phyloP scores from a whole-genome alignment of 768 basidiomycete species.

The Leucosporidium creatinivorum region DNA sequence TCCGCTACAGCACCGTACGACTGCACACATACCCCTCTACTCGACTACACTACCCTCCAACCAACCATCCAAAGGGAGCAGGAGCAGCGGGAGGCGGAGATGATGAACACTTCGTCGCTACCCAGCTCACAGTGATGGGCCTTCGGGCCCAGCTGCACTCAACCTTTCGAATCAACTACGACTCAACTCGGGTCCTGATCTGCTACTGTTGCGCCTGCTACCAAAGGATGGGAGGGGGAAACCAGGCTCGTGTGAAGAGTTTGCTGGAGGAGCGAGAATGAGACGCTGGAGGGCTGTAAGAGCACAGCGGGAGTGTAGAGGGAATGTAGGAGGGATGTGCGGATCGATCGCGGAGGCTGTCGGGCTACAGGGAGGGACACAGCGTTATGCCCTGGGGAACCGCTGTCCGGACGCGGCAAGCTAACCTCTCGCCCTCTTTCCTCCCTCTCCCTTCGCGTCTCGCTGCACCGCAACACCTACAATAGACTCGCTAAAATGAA shows the following conservation, averaged over 20 bases:
- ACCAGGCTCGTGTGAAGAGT: background rate
- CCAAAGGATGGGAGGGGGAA: background rate
- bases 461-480: background rate
- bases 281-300: background rate
- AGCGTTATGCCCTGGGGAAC: too few species aligned
- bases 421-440: too few species aligned
- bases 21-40: too few species aligned
- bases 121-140: conserved; percentile 30
- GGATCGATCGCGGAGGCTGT: too few species aligned
- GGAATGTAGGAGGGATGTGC: background rate
- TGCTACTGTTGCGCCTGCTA: background rate
- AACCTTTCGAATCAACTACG: background rate
- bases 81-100: conserved; percentile 23
- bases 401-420: too few species aligned
- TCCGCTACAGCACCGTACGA: too few species aligned
- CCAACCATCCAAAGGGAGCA: too few species aligned
- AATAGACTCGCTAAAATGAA: background rate
- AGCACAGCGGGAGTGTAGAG: background rate
- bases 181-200: conserved; percentile 19
- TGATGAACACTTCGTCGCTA: conserved; percentile 37
- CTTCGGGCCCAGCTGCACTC: conserved; percentile 13
- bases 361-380: too few species aligned
- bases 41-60: too few species aligned
- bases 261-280: background rate
- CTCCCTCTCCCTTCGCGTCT: too few species aligned